Base-by-base conservation (phyloP, 257 asterid genomes). In the Fraxinus pennsylvanica region DNA sequence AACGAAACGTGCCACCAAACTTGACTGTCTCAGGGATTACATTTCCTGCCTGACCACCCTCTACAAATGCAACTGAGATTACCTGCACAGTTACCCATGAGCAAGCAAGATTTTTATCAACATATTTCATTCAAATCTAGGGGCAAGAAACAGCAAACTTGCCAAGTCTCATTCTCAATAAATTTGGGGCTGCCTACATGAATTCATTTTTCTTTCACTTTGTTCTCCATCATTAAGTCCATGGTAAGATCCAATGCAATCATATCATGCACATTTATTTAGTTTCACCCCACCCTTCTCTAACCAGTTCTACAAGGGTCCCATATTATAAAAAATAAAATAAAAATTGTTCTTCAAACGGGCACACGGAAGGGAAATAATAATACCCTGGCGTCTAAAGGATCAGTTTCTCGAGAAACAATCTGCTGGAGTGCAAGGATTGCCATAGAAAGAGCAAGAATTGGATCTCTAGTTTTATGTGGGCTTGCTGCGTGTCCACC, bases 401-500 rank as follows among this genome's bases (percentile, higher is more conserved):
- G 97, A 81, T 94, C 90, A 15, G 94, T 92, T 86, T 94, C 97
- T 66, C 98, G 91, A 3, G 98, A 94, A 84, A 94, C 82, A 75
- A 92, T 84, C 78, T 94, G 97, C 67, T 92, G 98, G 69, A 94
- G 90, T 32, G 97, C 92, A 73, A 94, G 87, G 78, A 91, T 82
- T 5, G 86, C 63, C 92, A 90, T 90, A 61, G 98, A 88, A 72
- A 88, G 91, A 35, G 92, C 98, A 79, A 86, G 81, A 79, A 88
- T 54, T 12, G 98, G 96, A 79, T 92, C 97, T 74, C 76, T 84
- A 45, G 92, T 78, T 76, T 38, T 85, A 84, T 94, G 97, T 0
- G 98, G 98, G 76, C 74, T 30, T 2, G 96, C 97, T n/a, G 94
- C 97, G 71, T 92, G 97, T 74, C 97, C 97, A 9, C 98, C 97